Percentiles rank a stretch among this genome's conserved stretches.
phyloP scores from a whole-genome alignment of 2,329 filamentous ascomycete genomes.

The Anthostomella pinea region DNA sequence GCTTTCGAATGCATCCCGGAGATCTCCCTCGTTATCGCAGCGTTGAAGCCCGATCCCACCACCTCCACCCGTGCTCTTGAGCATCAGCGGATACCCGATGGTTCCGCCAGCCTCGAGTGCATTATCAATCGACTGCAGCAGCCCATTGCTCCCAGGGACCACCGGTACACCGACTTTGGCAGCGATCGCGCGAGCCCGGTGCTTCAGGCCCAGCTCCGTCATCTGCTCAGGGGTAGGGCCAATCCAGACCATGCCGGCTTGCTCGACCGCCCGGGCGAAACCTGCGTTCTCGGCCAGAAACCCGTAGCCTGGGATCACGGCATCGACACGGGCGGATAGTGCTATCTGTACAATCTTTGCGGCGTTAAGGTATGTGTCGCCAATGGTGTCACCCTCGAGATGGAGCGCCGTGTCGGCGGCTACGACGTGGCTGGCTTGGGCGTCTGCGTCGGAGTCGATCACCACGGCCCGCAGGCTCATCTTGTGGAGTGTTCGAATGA shows the following conservation, averaged over 20 bases:
- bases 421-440: no score
- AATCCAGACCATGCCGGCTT: constrained; percentile 54
- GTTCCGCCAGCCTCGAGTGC: constrained; percentile 46
- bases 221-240: constrained; percentile 55
- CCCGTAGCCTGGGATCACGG: constrained; percentile 63
- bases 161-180: constrained; percentile 33
- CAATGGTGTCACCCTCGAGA: no score
- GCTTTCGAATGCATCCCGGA: constrained; percentile 46
- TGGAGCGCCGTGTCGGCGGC: no score
- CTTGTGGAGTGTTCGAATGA: constrained; percentile 40
- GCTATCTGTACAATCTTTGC: constrained; percentile 3
- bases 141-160: constrained; percentile 31
- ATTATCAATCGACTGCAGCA: constrained; percentile 43
- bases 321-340: constrained; percentile 22
- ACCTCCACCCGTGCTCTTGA: constrained; percentile 63
- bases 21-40: constrained; percentile 43
- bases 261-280: constrained; percentile 48
- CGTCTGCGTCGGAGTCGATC: no score
- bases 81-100: constrained; percentile 43
- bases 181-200: constrained; percentile 16
- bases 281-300: constrained; percentile 61
- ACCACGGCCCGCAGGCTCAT: constrained; percentile 22
- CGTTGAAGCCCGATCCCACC: constrained; percentile 60
- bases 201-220: constrained; percentile 35
- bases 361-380: no score